Base-by-base conservation (phyloP, 768 basidiomycete genomes). In the Collybia sordida region DNA sequence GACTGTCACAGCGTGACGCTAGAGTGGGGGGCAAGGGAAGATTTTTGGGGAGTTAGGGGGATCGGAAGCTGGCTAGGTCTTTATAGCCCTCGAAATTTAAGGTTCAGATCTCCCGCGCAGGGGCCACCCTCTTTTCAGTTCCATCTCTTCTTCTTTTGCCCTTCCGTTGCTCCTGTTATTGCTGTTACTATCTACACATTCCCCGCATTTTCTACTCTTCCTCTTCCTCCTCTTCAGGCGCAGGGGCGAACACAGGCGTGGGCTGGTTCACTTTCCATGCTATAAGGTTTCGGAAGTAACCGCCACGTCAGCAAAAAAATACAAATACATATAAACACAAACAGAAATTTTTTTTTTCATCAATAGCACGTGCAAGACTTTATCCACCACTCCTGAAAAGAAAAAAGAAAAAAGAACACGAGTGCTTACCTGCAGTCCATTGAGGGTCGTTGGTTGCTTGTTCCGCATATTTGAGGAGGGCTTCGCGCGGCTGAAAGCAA, bases 401-500 rank as follows among this genome's bases (percentile, higher is more conserved):
- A 52, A 53, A 58, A 52, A 48, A 28, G 45, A 14, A 47, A 59
- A 56, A 54, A 55, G 48, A 47, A 46, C n/a, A n/a, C n/a, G 52
- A 44, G 53, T 45, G 75, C 88, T 73, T 64, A 93, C 93, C 93
- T 73, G 67, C 70, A 40, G 93, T 91, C 87, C 88, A 93, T 60
- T 83, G 80, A 45, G 89, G 92, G 65, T 96, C 87, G 53, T 79
- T 72, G 38, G 90, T 87, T 54, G 86, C 85, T 50, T 70, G 64
- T 15, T 86, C 71, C 27, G 97, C 97, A 59, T 94, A 98, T 70
- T 86, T 93, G 77, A 98, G 88, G 49, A 99, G 73, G 3, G 97
- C 97, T 71, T 97, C 95, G 54, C 97, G 88, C 37, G 97, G 97
- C 96, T 98, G 71, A 19, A 59, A 62, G 41, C 59, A 55, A 54